Conservation (phyloP, 2,329 filamentous ascomycete species). For the Phialemoniopsis sp. region DNA sequence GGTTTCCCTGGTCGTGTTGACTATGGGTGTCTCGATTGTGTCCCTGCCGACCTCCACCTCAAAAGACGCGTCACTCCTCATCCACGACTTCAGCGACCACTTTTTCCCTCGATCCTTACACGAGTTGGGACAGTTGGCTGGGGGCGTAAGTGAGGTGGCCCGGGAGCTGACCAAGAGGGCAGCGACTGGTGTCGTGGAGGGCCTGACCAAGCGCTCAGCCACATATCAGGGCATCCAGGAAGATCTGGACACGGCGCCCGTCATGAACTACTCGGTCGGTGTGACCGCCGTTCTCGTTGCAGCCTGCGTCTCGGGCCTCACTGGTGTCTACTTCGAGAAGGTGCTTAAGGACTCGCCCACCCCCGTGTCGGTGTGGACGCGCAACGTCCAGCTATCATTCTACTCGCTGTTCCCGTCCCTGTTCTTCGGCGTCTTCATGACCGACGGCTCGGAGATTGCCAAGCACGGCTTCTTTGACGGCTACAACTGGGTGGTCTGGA, state of each 20-base stretch:
- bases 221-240: conserved; percentile 86
- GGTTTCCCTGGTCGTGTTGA: conserved; percentile 74
- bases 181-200: conserved; percentile 17
- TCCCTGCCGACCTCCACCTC: conserved; percentile 65
- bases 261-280: conserved; percentile 76
- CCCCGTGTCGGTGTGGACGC: conserved; percentile 80
- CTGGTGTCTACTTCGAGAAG: conserved; percentile 86
- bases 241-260: conserved; percentile 45
- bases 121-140: conserved; percentile 64
- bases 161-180: conserved; percentile 45
- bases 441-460: conserved; percentile 79
- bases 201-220: conserved; percentile 67
- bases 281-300: conserved; percentile 74
- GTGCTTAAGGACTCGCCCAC: conserved; percentile 80
- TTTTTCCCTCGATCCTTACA: conserved; percentile 78
- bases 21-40: conserved; percentile 78
- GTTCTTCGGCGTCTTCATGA: conserved; percentile 79
- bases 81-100: conserved; percentile 60
- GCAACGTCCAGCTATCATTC: conserved; percentile 91
- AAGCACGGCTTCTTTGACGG: conserved; percentile 89
- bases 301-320: conserved; percentile 77
- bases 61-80: conserved; percentile 51
- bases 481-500: conserved; percentile 91
- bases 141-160: conserved; percentile 43
- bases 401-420: conserved; percentile 90